Conservation (phyloP, 352 stramenopile species). For the Aphanomyces euteiches region DNA sequence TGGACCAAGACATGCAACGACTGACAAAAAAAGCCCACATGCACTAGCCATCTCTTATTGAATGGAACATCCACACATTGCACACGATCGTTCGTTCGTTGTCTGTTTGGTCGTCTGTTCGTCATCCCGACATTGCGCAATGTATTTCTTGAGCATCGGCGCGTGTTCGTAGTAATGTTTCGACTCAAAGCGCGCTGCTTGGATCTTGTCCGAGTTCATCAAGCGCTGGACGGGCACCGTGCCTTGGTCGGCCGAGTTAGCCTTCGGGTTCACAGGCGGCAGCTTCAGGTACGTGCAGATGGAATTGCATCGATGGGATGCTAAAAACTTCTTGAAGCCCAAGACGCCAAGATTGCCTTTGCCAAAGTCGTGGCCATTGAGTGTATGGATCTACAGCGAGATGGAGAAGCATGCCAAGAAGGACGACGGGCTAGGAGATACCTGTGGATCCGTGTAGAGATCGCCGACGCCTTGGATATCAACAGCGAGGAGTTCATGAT, state of each 20-base stretch:
- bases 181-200: constrained; percentile 72
- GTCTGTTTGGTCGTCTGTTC: constrained; percentile 29
- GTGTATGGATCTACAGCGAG: constrained; percentile 63
- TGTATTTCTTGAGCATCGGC: constrained; percentile 83
- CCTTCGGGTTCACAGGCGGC: constrained; percentile 72
- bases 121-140: constrained; percentile 63
- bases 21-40: constrained; percentile 15
- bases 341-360: constrained; percentile 82
- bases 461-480: constrained; percentile 95
- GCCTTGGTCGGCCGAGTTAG: constrained; percentile 43
- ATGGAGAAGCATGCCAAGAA: too few relatives aligned
- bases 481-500: constrained; percentile 89
- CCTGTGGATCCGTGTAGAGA: constrained; percentile 94
- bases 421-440: constrained; percentile 23
- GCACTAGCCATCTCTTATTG: constrained; percentile 13
- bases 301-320: constrained; percentile 83
- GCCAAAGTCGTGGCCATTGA: constrained; percentile 82
- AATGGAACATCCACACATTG: constrained; percentile 19
- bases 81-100: constrained; percentile 9
- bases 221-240: constrained; percentile 74
- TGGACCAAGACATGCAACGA: constrained; percentile 36
- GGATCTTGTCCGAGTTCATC: constrained; percentile 72
- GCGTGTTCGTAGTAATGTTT: constrained; percentile 84
- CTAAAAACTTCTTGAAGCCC: constrained; percentile 85
- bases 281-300: constrained; percentile 86